Evolutionary conservation across 495 filamentous ascomycete species (phyloP).

Genomic region (Hyaloscypha finlandica): DNA sequence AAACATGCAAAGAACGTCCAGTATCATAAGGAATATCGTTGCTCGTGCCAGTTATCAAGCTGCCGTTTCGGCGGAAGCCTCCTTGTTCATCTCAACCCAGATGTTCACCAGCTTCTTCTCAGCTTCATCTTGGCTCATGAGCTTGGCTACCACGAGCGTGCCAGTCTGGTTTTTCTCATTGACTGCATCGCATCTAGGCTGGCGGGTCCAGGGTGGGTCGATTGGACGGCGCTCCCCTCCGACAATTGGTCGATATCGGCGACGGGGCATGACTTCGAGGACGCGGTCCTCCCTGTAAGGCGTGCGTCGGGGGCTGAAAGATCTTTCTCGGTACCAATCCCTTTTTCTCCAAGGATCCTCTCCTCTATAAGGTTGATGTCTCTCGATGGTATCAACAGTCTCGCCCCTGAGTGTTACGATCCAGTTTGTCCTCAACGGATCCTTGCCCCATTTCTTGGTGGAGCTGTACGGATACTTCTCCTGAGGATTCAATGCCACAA

Average conservation of each 20-base stretch:
- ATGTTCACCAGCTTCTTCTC: conserved; percentile 14
- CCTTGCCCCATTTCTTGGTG: conserved; percentile 23
- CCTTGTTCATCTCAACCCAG: conserved; percentile 16
- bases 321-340: neutral
- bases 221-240: neutral
- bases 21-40: neutral
- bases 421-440: conserved; percentile 12
- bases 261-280: neutral
- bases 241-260: neutral
- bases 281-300: neutral
- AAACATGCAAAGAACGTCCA: neutral
- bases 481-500: conserved; percentile 9
- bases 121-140: conserved; percentile 16
- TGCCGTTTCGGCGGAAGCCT: neutral
- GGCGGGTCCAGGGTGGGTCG: neutral
- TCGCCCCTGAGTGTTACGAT: conserved; percentile 17
- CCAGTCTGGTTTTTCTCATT: neutral
- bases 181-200: neutral
- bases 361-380: conserved; percentile 3
- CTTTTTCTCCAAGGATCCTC: conserved; percentile 14
- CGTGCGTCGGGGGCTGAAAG: neutral
- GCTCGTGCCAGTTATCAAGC: neutral
- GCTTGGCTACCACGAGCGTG: conserved; percentile 12
- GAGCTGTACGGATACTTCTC: conserved; percentile 17
- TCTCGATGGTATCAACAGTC: conserved; percentile 14